A percentile compares a stretch with the other conserved stretches of the same genome.
Conservation (phyloP, 257 asterid species). For the Solanum verrucosum region DNA sequence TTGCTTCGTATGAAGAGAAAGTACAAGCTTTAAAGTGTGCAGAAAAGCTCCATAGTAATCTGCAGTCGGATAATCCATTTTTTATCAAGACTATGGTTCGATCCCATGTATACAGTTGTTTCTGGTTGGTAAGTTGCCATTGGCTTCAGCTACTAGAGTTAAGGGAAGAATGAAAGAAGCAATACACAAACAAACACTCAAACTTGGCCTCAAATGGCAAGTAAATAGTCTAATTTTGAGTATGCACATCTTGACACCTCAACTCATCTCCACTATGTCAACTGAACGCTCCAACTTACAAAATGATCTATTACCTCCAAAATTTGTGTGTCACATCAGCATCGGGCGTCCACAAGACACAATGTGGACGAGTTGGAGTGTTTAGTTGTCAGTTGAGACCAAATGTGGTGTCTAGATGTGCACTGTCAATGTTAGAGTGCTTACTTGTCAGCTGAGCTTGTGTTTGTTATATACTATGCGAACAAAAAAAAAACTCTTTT, state of each 20-base stretch:
- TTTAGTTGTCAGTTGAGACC: neutral
- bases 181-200: neutral
- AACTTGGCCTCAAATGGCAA: neutral
- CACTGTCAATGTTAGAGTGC: neutral
- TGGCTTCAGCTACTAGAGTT: neutral
- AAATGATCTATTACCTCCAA: neutral
- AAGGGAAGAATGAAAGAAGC: neutral
- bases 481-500: neutral
- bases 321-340: neutral
- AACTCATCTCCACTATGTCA: neutral
- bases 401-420: neutral
- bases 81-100: constrained; percentile 81
- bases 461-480: neutral
- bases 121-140: constrained; percentile 74
- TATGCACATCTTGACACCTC: neutral
- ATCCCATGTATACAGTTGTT: constrained; percentile 91
- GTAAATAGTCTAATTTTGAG: neutral
- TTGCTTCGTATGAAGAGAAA: constrained; percentile 53
- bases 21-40: constrained; percentile 43
- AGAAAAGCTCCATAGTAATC: constrained; percentile 59
- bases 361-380: neutral
- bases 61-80: constrained; percentile 48
- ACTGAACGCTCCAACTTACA: neutral
- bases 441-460: neutral
- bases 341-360: neutral